Evolutionary conservation across 2,329 filamentous ascomycete genomes (phyloP), one percentile per base, ranked within the genome.

Genomic region (Gnomoniopsis smithogilvyi): DNA sequence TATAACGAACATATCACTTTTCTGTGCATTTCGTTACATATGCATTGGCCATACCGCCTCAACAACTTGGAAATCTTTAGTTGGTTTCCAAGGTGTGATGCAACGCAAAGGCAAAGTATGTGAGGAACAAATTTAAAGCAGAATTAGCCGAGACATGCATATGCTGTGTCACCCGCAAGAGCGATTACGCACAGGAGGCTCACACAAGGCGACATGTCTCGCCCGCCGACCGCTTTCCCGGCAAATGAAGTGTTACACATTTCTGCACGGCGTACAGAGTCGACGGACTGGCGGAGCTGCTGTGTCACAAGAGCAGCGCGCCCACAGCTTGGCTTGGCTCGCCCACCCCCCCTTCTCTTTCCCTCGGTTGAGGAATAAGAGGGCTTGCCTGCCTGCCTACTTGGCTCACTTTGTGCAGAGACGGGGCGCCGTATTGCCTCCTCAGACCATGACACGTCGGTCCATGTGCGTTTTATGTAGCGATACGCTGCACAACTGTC

Each of bases 91-190:
- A 15, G 17, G n/a, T 33, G 19, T 41, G 14, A 36, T 54, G 51
- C 41, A 22, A 33, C 36, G 3, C 22, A 12, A 30, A 22, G 26
- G 8, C 3, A 46, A 36, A 11, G 22, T 30, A 4, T 30, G 26
- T 30, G 8, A 4, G 43, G 56, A n/a, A n/a, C 60, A 59, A 59
- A 56, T 56, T 56, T 49, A 12, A 41, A 58, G 48, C 56, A 62
- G 50, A 36, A 46, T 56, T 62, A 62, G 56, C 60, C 60, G 60
- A 62, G 60, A 62, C 60, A 62, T 59, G 36, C 60, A 62, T 62
- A 45, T 34, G 24, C 53, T 33, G 50, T 50, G 34, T 34, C 26
- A 54, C 53, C 52, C 51, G 41, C 12, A 47, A 30, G 33, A 48
- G 46, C 50, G 60, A 62, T 62, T 57, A 51, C 57, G 60, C 60